Conservation (phyloP, 192 early-diverging fungal species). For the Spizellomyces sp. region DNA sequence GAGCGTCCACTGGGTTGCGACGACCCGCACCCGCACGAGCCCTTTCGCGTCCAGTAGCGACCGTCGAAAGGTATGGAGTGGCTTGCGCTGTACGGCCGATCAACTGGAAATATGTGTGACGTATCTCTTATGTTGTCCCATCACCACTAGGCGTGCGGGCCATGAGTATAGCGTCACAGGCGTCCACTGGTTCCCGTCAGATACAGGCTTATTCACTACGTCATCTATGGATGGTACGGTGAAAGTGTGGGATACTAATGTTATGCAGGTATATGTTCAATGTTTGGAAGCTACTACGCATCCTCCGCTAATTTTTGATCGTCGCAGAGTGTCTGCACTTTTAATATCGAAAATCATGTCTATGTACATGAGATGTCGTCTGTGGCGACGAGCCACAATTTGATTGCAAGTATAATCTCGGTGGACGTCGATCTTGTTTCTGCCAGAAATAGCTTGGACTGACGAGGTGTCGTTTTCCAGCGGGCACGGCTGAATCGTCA, state of each 20-base stretch:
- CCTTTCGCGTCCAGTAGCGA: constrained; percentile 25
- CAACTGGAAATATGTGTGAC: no score
- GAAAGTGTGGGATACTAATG: constrained; percentile 79
- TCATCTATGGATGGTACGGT: constrained; percentile 77
- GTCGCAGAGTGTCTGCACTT: constrained; percentile 58
- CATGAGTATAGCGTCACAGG: constrained; percentile 72
- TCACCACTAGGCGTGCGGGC: constrained; percentile 28
- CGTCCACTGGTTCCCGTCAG: constrained; percentile 80
- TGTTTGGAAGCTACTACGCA: neutral
- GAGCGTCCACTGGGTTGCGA: constrained; percentile 27
- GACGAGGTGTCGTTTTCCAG: constrained; percentile 30
- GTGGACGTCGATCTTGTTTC: neutral
- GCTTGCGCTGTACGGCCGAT: no score
- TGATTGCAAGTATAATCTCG: constrained; percentile 68
- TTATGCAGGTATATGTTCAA: constrained; percentile 56
- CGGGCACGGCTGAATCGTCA: constrained; percentile 63
- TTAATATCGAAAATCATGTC: constrained; percentile 70
- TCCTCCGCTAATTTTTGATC: neutral
- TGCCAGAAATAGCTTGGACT: no score
- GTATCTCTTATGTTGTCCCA: no score
- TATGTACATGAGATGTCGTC: constrained; percentile 75
- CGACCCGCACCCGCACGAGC: no score
- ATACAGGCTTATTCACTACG: constrained; percentile 82
- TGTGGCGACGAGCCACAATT: constrained; percentile 63
- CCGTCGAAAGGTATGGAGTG: constrained; percentile 27